Evolutionary conservation across 2,329 filamentous ascomycete genomes (phyloP), one percentile per base, ranked within the genome.

Genomic region (Beauveria rudraprayagi): DNA sequence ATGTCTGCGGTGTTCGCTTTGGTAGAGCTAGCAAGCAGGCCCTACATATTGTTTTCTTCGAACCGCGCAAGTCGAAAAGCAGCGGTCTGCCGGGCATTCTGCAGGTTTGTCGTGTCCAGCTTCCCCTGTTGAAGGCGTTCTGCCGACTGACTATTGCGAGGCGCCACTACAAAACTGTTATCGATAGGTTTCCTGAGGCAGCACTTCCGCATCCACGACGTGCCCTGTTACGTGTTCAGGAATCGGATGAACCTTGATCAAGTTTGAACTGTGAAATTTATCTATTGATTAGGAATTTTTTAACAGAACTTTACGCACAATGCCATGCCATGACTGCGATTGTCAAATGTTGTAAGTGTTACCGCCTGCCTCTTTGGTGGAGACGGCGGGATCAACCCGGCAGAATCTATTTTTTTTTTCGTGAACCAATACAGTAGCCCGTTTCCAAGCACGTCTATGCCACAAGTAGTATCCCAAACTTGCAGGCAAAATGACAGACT

Each of bases 331-430:
- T 37, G 34, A 37, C 9, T 26, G 34, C 4, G 17, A 24, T 6
- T 47, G 8, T 14, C 14, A 5, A 5, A 26, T 43, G 8, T 14
- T 19, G 9, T 8, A 16, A 4, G 22, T 3, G 22, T 16, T 40
- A 76, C 73, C 73, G 73, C 72, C 67, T 75, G 60, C 73, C 55
- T 0, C 1, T 56, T 65, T 28, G 0, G 52, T 47, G 9, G 10
- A 1, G 2, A 1, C 19, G 24, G 53, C 41, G 50, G 63, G 65
- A 65, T 67, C 50, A 16, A 54, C 17, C 16, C 17, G 73, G 71
- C 74, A 76, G 72, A 75, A 75, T 72, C 66, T 70, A 70, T 69
- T 67, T 73, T 73, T 75, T 72, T 70, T 62, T 56, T 53, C 17
- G 30, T 19, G 1, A 60, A 34, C 17, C 11, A 17, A 17, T 9